Percentiles rank a stretch among this genome's conserved stretches.
Evolutionary conservation across 2,329 filamentous ascomycete genomes (phyloP).

Genomic region (Pseudopyrenochaeta lycopersici): DNA sequence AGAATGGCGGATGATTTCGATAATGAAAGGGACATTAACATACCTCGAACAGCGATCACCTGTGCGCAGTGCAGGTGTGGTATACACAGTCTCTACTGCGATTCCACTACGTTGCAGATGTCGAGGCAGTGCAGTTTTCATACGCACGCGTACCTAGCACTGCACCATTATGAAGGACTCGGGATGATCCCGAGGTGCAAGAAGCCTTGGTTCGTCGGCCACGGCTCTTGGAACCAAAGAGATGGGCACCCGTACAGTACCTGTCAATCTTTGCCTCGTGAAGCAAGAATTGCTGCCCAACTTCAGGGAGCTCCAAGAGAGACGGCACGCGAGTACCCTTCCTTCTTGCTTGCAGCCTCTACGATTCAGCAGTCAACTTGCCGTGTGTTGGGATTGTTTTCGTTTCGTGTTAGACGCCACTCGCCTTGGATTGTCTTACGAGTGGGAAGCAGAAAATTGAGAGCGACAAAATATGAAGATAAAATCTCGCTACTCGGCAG

Average conservation of each 20-base stretch:
- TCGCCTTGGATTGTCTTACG: not conserved
- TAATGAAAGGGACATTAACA: constrained; percentile 15
- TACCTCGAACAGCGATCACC: constrained; percentile 25
- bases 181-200: constrained; percentile 7
- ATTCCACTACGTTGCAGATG: not conserved
- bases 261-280: constrained; percentile 21
- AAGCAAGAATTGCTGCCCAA: constrained; percentile 37
- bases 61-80: not conserved
- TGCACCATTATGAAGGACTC: not conserved
- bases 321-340: constrained; percentile 1
- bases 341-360: not conserved
- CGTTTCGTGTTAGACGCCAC: not conserved
- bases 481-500: constrained; percentile 2
- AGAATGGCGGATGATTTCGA: constrained; percentile 16
- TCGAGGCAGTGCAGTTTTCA: not conserved
- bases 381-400: not conserved
- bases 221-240: constrained; percentile 7
- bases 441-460: not conserved
- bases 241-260: constrained; percentile 19
- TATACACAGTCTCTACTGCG: not conserved
- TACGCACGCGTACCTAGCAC: no score
- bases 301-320: constrained; percentile 26
- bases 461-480: not conserved
- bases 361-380: not conserved
- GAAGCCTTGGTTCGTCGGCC: constrained; percentile 9